These are phyloP conservation scores for Pyrenochaeta sp. DNA, from an alignment of 2,329 filamentous ascomycete genomes.

Conservation along the genomic window DNA sequence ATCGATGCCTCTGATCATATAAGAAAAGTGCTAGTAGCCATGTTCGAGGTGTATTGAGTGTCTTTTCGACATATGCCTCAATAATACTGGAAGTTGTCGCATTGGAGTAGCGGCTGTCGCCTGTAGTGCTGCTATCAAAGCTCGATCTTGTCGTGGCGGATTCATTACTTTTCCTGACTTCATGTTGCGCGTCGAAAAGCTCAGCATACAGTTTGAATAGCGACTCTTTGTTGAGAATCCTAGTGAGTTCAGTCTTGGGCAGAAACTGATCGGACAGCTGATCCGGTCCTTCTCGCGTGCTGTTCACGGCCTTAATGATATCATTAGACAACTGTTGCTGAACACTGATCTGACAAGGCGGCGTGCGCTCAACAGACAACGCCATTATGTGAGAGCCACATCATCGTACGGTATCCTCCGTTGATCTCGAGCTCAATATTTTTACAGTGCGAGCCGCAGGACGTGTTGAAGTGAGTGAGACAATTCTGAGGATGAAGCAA, in stretches of 20 bases:
- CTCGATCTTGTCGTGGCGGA: background rate
- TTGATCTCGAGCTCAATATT: no score
- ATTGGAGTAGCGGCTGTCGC: background rate
- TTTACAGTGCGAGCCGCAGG: no score
- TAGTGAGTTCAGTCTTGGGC: background rate
- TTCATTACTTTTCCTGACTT: background rate
- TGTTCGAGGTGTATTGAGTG: background rate
- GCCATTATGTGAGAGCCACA: no score
- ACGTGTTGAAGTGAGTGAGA: no score
- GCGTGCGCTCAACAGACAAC: no score
- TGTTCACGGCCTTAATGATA: no score
- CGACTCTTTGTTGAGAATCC: background rate
- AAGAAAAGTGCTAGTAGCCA: background rate
- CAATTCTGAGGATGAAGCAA: no score
- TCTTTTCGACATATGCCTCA: background rate
- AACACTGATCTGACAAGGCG: no score
- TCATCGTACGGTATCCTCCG: no score
- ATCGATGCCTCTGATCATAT: background rate
- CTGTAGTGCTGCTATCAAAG: no score
- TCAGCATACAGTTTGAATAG: background rate
- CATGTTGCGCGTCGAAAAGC: background rate
- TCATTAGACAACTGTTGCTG: no score
- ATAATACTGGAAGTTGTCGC: background rate
- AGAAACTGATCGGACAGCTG: background rate
- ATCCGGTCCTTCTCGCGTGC: no score